phyloP scores from a whole-genome alignment of 768 basidiomycete genomes.

The Clitopilus passeckerianus region DNA sequence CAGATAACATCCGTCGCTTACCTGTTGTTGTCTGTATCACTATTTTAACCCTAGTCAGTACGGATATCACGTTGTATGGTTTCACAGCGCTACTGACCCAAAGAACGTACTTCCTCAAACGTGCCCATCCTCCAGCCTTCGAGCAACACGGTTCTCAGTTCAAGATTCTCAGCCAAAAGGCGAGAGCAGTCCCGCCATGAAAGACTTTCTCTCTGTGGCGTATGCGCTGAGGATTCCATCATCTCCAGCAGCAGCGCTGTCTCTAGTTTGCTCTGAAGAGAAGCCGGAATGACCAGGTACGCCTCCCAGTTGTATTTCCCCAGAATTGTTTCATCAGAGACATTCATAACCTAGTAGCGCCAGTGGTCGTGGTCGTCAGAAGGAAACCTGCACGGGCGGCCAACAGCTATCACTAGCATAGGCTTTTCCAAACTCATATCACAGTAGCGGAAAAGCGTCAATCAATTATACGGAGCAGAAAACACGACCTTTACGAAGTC shows the following conservation, averaged over 20 bases:
- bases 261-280: neutral
- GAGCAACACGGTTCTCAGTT: neutral
- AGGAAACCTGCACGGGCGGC: too few relatives aligned
- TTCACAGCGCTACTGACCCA: too few relatives aligned
- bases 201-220: neutral
- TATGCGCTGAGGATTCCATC: neutral
- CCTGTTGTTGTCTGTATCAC: too few relatives aligned
- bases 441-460: neutral
- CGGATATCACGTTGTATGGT: too few relatives aligned
- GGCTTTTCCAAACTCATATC: too few relatives aligned
- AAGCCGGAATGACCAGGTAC: neutral
- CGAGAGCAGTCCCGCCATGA: neutral
- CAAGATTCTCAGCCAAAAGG: neutral
- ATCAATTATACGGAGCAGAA: neutral
- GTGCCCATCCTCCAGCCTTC: neutral
- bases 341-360: neutral
- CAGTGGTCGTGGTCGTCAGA: neutral
- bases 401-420: too few relatives aligned
- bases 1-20: too few relatives aligned
- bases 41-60: too few relatives aligned
- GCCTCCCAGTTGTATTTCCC: neutral
- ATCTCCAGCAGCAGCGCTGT: neutral
- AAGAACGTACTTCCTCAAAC: neutral
- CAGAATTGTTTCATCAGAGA: neutral
- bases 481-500: constrained; percentile 13